These are phyloP conservation scores for Xanthoceras sorbifolium DNA, from an alignment of 345 rosid species.

Conservation along the genomic window DNA sequence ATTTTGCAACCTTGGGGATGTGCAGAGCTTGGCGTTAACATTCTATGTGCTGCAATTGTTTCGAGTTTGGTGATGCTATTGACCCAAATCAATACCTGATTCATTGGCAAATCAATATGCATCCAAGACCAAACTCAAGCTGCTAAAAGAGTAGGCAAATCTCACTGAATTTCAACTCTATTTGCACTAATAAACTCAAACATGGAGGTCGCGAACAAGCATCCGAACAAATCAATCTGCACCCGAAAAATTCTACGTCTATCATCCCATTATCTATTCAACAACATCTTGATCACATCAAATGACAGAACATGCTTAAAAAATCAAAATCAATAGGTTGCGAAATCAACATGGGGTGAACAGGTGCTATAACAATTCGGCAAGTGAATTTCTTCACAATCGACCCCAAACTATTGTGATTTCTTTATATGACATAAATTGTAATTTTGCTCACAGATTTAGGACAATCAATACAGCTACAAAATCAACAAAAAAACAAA, in stretches of 20 bases:
- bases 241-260: background rate
- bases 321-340: background rate
- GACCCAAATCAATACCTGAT: background rate
- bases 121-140: background rate
- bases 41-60: background rate
- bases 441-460: constrained; percentile 16
- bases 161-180: no score
- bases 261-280: background rate
- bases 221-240: background rate
- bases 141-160: background rate
- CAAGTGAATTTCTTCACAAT: constrained; percentile 1
- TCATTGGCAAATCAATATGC: background rate
- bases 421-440: constrained; percentile 24
- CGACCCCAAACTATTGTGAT: constrained; percentile 13
- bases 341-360: background rate
- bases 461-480: constrained; percentile 26
- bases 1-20: background rate
- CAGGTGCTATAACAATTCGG: background rate
- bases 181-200: background rate
- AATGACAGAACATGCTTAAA: background rate
- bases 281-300: background rate
- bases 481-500: constrained; percentile 28
- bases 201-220: background rate
- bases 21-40: background rate
- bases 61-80: background rate